Conservation (phyloP, 164 flowering plant genomes). For the Kingdonia uniflora region DNA sequence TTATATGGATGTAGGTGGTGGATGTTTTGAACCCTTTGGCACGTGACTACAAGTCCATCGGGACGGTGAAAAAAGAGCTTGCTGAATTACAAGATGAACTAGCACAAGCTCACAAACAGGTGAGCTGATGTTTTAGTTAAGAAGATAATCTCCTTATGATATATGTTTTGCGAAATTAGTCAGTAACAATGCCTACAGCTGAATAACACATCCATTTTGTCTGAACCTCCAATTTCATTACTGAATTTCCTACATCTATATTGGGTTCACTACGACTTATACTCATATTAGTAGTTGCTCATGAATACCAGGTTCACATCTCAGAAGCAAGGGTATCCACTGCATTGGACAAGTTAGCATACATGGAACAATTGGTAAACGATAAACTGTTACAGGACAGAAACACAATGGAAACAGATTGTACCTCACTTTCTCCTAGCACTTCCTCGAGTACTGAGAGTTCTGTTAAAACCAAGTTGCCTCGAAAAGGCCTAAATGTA, state of each 20-base stretch:
- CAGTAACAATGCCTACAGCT: too few relatives aligned
- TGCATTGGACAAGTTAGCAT: constrained; percentile 91
- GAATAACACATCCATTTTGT: too few relatives aligned
- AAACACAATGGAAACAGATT: constrained; percentile 27
- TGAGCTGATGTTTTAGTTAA: constrained; percentile 12
- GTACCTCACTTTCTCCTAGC: constrained; percentile 32
- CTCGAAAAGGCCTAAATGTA: constrained; percentile 51
- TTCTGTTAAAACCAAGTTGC: constrained; percentile 22
- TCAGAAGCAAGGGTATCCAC: constrained; percentile 90
- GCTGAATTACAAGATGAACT: constrained; percentile 78
- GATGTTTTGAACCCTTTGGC: constrained; percentile 93
- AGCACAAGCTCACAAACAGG: constrained; percentile 83
- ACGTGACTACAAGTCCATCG: constrained; percentile 87
- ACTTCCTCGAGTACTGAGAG: constrained; percentile 33
- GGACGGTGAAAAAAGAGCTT: constrained; percentile 86
- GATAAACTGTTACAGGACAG: constrained; percentile 69
- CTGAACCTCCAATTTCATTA: not conserved
- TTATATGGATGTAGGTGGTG: constrained; percentile 56
- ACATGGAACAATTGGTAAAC: constrained; percentile 86
- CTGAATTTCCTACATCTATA: not conserved
- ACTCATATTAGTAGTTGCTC: constrained; percentile 8
- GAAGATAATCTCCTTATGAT: not conserved
- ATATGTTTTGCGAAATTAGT: too few relatives aligned
- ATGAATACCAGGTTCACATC: constrained; percentile 66
- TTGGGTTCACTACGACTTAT: too few relatives aligned